Evolutionary conservation across 805 yeast species (phyloP).

Genomic region (Lachancea nothofagi): DNA sequence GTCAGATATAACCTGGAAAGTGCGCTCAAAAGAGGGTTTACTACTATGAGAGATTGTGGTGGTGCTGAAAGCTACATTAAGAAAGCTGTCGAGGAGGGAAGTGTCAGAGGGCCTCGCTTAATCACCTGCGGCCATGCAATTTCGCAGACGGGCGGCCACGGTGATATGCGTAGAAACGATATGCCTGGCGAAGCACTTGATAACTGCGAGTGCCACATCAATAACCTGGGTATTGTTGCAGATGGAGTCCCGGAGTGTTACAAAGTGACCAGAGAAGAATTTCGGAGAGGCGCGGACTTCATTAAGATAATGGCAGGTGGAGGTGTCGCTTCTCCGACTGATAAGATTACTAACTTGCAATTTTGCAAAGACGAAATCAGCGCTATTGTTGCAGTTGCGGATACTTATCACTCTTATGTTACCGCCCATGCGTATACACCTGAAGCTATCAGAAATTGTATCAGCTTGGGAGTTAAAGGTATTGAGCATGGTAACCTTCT

Average conservation of each 20-base stretch:
- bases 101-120: conserved; percentile 10
- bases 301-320: conserved; percentile 15
- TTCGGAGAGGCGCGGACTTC: conserved; percentile 14
- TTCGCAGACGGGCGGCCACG: conserved; percentile 16
- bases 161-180: conserved; percentile 11
- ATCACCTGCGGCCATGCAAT: conserved; percentile 15
- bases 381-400: conserved; percentile 13
- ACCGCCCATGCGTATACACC: conserved; percentile 17
- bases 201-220: conserved; percentile 12
- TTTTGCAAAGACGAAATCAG: conserved; percentile 14
- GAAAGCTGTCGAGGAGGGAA: conserved; percentile 11
- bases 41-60: conserved; percentile 15
- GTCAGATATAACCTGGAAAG: conserved; percentile 12
- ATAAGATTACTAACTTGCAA: conserved; percentile 12
- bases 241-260: conserved; percentile 14
- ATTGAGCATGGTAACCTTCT: conserved; percentile 14
- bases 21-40: conserved; percentile 12
- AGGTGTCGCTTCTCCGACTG: conserved; percentile 17
- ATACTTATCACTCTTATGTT: conserved; percentile 12
- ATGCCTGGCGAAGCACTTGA: conserved; percentile 12
- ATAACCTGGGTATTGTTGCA: conserved; percentile 12
- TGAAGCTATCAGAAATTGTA: conserved; percentile 12
- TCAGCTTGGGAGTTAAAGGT: conserved; percentile 13
- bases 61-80: conserved; percentile 14
- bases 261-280: conserved; percentile 13